These are phyloP conservation scores for Marasmius oreades DNA, from an alignment of 1,284 basidiomycete genomes.

Conservation along the genomic window DNA sequence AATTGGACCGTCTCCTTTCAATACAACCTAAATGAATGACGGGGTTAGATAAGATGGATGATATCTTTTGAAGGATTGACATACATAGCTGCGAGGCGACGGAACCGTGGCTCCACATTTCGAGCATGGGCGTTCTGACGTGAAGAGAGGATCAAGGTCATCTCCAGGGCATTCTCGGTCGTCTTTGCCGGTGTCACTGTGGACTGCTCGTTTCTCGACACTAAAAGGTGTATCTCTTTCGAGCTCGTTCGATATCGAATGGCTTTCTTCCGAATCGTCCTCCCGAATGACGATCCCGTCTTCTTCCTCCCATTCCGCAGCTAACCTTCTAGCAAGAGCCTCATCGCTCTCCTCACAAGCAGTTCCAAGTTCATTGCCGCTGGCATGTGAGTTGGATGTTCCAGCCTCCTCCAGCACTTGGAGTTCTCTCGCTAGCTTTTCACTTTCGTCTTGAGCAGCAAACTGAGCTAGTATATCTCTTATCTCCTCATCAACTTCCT, in stretches of 20 bases:
- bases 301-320: conserved; percentile 31
- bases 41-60: conserved; percentile 4
- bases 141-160: conserved; percentile 31
- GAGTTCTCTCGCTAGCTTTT: conserved; percentile 33
- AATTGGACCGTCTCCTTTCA: conserved; percentile 29
- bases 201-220: not conserved
- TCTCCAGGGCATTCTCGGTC: conserved; percentile 26
- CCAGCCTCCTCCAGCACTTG: no score
- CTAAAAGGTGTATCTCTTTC: not conserved
- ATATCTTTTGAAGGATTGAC: conserved; percentile 14
- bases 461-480: conserved; percentile 37
- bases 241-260: not conserved
- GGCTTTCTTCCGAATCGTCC: not conserved
- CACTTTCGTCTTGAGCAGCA: conserved; percentile 40
- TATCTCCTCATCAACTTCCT: conserved; percentile 38
- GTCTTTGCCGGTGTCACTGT: not conserved
- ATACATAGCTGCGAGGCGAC: conserved; percentile 37
- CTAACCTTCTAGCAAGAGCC: conserved; percentile 35
- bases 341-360: conserved; percentile 24
- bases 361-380: no score
- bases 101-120: conserved; percentile 31
- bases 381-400: no score
- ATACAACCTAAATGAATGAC: conserved; percentile 33
- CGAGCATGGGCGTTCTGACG: conserved; percentile 28
- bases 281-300: no score